Base-by-base conservation (phyloP, 345 rosid genomes). In the Carallia pectinifolia region DNA sequence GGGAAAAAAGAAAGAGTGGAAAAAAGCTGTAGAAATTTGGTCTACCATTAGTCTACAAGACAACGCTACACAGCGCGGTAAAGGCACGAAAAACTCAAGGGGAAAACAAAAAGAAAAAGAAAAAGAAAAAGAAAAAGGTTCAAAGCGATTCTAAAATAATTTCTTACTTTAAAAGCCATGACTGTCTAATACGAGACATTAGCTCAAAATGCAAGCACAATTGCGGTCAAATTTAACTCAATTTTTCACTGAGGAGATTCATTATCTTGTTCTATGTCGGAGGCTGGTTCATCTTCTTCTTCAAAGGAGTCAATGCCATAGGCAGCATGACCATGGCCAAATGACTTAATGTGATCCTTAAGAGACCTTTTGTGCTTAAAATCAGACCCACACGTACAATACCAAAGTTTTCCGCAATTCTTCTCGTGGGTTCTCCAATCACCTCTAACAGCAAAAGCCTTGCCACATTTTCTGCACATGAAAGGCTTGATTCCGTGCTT, bases 341-440 rank as follows among this genome's bases (percentile, higher is more conserved):
- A 95, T 4, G 99, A 93, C 74, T 79, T 87, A 29, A 95, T 85
- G 38, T 95, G 99, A 79, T 95, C 99, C 71, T 92, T 92, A 23
- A 95, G 89, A 16, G 99, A 95, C 68, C 99, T 85, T 70, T 92
- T 95, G 79, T 95, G 99, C 84, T 92, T 95, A 75, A 95, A 95
- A 74, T 92, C 98, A 34, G 99, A 95, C 0, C 99, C 98, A 66
- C 98, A 95, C 64, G 81, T 79, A 77, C 99, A 95, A 78, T 87
- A 95, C 99, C 99, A 95, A 34, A 92, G 88, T 81, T 90, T 88
- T 18, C 99, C 99, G 37, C 99, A 95, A 23, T 95, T 95, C 87
- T 95, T 95, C 86, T 95, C 99, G 63, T 95, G 99, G 31, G 99
- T 95, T 71, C 99, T 88, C 99, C 99, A 95, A 39, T 95, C 99